phyloP scores from a whole-genome alignment of 2,329 filamentous ascomycete species.

The Metarhizium rileyi region DNA sequence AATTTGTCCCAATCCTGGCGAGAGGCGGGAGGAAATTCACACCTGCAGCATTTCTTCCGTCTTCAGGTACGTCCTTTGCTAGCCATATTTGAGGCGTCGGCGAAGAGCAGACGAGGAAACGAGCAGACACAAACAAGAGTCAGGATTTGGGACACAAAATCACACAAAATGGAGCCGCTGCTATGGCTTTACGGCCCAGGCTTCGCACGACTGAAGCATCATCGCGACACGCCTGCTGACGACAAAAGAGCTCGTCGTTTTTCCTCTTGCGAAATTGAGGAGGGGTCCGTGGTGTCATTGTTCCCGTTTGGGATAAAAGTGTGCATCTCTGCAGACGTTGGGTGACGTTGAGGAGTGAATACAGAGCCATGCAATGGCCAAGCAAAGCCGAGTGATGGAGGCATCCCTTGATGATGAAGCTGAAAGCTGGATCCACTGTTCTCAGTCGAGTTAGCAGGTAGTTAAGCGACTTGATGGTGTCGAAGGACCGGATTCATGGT shows the following conservation, averaged over 20 bases:
- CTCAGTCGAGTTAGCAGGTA: not conserved
- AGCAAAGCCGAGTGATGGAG: not conserved
- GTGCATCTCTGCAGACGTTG: not conserved
- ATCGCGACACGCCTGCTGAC: not conserved
- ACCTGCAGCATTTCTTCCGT: too few relatives aligned
- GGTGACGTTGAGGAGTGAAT: not conserved
- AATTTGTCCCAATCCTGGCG: too few relatives aligned
- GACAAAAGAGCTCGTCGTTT: not conserved
- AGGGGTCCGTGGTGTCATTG: not conserved
- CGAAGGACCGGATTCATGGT: not conserved
- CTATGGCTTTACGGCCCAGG: not conserved
- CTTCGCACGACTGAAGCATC: not conserved
- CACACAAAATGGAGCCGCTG: not conserved
- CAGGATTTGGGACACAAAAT: not conserved
- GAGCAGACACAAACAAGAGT: not conserved
- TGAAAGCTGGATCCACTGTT: not conserved
- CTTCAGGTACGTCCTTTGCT: too few relatives aligned
- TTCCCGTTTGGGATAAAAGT: not conserved
- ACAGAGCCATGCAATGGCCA: not conserved
- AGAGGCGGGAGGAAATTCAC: too few relatives aligned
- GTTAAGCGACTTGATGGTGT: too few relatives aligned
- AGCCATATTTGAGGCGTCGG: too few relatives aligned
- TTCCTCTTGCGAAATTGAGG: not conserved
- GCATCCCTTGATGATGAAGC: not conserved
- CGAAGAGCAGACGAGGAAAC: too few relatives aligned